Conservation (phyloP, 1,284 basidiomycete species). For the Singerocomus rubriflavus region DNA sequence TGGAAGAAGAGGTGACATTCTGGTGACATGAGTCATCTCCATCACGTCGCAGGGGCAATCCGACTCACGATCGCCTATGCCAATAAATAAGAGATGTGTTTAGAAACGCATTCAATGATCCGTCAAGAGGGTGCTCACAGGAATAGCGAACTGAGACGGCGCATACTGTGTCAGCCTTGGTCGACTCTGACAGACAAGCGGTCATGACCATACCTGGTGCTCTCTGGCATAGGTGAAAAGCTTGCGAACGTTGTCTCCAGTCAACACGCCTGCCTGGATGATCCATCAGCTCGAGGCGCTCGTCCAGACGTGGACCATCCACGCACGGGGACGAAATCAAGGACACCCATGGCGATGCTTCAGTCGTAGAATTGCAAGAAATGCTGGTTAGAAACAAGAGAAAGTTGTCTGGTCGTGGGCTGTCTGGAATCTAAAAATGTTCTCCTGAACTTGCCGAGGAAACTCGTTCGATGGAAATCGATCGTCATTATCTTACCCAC, state of each 20-base stretch:
- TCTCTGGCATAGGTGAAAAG: slow-evolving; percentile 71
- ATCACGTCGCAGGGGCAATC: slow-evolving; percentile 4
- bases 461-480: slow-evolving; percentile 6
- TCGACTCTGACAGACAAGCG: background rate
- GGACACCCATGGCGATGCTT: slow-evolving; percentile 44
- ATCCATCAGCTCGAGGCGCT: slow-evolving; percentile 15
- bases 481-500: slow-evolving; percentile 3
- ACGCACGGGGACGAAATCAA: slow-evolving; percentile 58
- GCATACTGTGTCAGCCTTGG: background rate
- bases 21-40: slow-evolving; percentile 19
- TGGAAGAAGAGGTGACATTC: slow-evolving; percentile 77
- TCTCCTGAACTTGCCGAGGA: slow-evolving; percentile 16
- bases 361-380: slow-evolving; percentile 5
- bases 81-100: background rate
- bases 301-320: background rate
- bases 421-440: slow-evolving; percentile 1
- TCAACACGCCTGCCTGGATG: slow-evolving; percentile 66
- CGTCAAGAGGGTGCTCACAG: slow-evolving; percentile 42
- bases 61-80: slow-evolving; percentile 58
- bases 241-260: slow-evolving; percentile 71
- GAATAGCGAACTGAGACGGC: slow-evolving; percentile 60
- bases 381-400: slow-evolving; percentile 10
- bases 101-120: background rate
- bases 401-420: background rate
- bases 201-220: slow-evolving; percentile 49